Evolutionary conservation across 768 basidiomycete species (phyloP).

Genomic region (Mycena vitilis): DNA sequence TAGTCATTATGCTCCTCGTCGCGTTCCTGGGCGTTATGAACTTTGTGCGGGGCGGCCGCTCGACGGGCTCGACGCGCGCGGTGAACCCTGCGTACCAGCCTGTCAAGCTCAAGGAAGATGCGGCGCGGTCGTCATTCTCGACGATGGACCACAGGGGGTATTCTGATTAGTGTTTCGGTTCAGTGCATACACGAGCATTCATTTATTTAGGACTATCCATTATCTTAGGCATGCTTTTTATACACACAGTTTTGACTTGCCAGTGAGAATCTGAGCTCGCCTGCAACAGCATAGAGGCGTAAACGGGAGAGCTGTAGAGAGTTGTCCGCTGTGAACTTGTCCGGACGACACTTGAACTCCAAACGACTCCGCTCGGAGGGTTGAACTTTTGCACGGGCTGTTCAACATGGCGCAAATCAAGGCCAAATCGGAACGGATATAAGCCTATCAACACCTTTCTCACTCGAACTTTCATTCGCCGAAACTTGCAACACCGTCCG

Average conservation of each 20-base stretch:
- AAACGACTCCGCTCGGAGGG: background rate
- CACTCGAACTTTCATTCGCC: too few relatives aligned
- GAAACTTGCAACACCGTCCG: too few relatives aligned
- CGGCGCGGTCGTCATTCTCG: slow-evolving; percentile 22
- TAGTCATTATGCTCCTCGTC: slow-evolving; percentile 40
- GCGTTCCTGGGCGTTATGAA: slow-evolving; percentile 39
- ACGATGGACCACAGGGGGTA: slow-evolving; percentile 1
- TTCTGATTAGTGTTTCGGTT: slow-evolving; percentile 9
- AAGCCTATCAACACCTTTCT: too few relatives aligned
- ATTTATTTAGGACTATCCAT: background rate
- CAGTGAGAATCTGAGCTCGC: too few relatives aligned
- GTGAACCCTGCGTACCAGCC: slow-evolving; percentile 26
- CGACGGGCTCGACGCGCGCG: slow-evolving; percentile 21
- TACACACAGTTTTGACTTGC: too few relatives aligned
- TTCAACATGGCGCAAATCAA: too few relatives aligned
- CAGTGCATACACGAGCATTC: background rate
- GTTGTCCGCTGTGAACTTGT: too few relatives aligned
- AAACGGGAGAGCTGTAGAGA: too few relatives aligned
- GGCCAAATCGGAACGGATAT: too few relatives aligned
- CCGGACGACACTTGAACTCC: too few relatives aligned
- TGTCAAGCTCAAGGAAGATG: slow-evolving; percentile 33
- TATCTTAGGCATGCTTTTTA: background rate
- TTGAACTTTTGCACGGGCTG: background rate
- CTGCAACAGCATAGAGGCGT: too few relatives aligned
- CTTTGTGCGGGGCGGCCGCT: slow-evolving; percentile 41